A percentile compares a stretch with the other conserved stretches of the same genome.
Conservation (phyloP, 2,329 filamentous ascomycete species). For the Exophiala xenobiotica region DNA sequence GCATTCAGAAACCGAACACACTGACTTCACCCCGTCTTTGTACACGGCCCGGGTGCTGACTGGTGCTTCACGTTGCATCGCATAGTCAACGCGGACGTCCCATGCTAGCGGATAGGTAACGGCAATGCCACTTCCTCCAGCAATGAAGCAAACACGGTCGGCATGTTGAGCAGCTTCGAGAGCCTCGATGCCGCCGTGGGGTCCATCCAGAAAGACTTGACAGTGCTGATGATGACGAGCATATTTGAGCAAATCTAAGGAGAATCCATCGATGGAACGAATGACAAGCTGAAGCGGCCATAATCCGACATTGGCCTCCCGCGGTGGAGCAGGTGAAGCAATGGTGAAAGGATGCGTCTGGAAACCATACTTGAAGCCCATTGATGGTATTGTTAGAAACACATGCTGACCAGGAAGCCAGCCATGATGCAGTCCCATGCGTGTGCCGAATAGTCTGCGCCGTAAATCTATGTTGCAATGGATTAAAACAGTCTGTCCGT, state of each 20-base stretch:
- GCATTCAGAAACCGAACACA: constrained; percentile 7
- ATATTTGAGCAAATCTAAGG: constrained; percentile 53
- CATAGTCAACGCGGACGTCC: constrained; percentile 17
- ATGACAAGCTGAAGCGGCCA: constrained; percentile 57
- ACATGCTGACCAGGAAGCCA: constrained; percentile 65
- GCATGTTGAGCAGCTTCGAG: constrained; percentile 53
- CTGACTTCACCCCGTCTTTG: constrained; percentile 12
- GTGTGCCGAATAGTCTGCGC: constrained; percentile 27
- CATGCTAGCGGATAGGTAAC: constrained; percentile 60
- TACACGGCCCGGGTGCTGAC: constrained; percentile 23
- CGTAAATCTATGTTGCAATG: constrained; percentile 20
- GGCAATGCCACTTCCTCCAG: constrained; percentile 65
- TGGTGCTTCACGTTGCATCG: constrained; percentile 11
- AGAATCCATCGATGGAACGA: constrained; percentile 61
- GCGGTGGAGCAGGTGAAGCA: constrained; percentile 45
- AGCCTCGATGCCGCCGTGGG: constrained; percentile 61
- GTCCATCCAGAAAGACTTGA: constrained; percentile 59
- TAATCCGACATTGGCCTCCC: constrained; percentile 30
- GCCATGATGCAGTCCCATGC: constrained; percentile 45
- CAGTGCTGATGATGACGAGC: constrained; percentile 48
- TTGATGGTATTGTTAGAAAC: constrained; percentile 59
- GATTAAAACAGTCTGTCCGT: constrained; percentile 56
- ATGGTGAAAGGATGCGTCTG: constrained; percentile 69
- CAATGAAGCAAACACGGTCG: constrained; percentile 56
- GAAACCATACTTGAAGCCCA: constrained; percentile 53